Evolutionary conservation across 2,329 filamentous ascomycete species (phyloP), one percentile per base, ranked within the genome.

Genomic region (Cordyceps farinosa): DNA sequence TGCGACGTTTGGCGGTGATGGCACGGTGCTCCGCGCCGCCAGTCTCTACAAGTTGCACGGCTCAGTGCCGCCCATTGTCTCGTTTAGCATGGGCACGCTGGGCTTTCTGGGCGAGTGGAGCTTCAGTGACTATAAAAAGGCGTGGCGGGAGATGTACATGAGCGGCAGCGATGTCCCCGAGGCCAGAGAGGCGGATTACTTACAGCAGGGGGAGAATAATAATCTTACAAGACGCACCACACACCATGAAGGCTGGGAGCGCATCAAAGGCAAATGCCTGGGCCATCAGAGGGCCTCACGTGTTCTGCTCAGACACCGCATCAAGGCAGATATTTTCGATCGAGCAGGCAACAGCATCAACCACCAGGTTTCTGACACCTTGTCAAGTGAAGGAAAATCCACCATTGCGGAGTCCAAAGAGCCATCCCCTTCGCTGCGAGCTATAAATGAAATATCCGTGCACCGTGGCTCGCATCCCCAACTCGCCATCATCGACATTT

Each of bases 81-180:
- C 91, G 1, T 99, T 99, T 73, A 96, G 92, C 73, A 97, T 99
- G 91, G 95, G 95, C 6, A 96, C 94, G 0, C 80, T 99, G 1
- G 95, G 95, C 0, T 99, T 99, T 69, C 79, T 99, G 8, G 93
- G 94, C 17, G 94, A 98, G 76, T 99, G 94, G 93, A 96, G 95
- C 70, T 98, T 98, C 73, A 82, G 83, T 7, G 93, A 98, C 70
- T 91, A 96, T 78, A 97, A 97, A 77, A 85, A 91, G 55, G 95
- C 95, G 0, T 97, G 96, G 79, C 82, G 92, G 55, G 91, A 97
- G 73, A 91, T 95, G 60, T 97, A 96, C 78, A 96, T 97, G 90
- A 86, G 83, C 69, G 84, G 84, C 2, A 84, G 82, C 66, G 77
- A 79, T 51, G 82, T 84, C 9, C 74, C 79, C 2, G 77, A 77